Evolutionary conservation across 306 rosid species (phyloP).

Genomic region (Gillenia trifoliata): DNA sequence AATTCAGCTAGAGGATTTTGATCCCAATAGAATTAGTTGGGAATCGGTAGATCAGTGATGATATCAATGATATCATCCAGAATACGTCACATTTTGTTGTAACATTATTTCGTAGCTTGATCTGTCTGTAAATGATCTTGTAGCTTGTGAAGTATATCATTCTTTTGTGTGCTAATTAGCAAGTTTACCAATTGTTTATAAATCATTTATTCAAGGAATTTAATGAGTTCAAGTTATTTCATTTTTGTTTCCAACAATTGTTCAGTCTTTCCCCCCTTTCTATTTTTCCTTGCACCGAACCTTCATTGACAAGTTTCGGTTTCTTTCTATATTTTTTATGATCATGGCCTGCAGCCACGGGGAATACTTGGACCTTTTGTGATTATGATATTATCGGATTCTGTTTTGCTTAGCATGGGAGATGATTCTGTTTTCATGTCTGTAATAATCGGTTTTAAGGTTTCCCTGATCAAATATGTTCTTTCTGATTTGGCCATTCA

Average conservation of each 20-base stretch:
- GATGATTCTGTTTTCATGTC: neutral
- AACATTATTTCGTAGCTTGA: neutral
- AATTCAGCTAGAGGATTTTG: conserved; percentile 55
- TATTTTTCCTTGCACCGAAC: neutral
- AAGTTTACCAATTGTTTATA: conserved; percentile 2
- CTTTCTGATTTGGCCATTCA: neutral
- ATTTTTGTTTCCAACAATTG: neutral
- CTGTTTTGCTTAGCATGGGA: neutral
- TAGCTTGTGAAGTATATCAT: neutral
- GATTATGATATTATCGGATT: neutral
- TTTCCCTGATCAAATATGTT: neutral
- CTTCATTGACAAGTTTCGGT: neutral
- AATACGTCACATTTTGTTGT: neutral
- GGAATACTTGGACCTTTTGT: neutral
- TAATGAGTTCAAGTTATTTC: neutral
- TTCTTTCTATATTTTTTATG: neutral
- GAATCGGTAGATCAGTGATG: neutral
- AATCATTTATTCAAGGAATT: neutral
- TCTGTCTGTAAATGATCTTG: conserved; percentile 12
- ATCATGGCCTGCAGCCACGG: neutral
- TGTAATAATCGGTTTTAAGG: neutral
- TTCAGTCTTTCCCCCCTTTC: neutral
- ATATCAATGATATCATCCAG: neutral
- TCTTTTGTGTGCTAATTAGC: conserved; percentile 5
- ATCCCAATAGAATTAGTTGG: conserved; percentile 10